A percentile compares a stretch with the other conserved stretches of the same genome.
Evolutionary conservation across 1,139 yeast genomes (phyloP).

Genomic region (Kodamaea sp.): DNA sequence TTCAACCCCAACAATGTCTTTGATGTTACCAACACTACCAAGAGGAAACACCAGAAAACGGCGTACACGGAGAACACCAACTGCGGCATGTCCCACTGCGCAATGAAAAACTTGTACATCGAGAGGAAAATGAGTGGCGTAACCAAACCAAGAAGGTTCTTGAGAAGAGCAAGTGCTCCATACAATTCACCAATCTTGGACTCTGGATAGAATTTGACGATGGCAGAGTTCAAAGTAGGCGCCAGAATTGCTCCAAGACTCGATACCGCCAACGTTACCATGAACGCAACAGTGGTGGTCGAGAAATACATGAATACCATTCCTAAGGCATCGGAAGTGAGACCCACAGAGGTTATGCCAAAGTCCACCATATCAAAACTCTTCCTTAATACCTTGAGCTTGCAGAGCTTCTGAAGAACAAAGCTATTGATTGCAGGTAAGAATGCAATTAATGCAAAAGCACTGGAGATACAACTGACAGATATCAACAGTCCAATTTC

Average conservation of each 20-base stretch:
- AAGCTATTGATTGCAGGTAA: constrained; percentile 34
- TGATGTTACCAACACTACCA: too few relatives aligned
- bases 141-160: constrained; percentile 39
- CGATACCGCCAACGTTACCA: constrained; percentile 26
- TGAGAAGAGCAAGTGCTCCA: constrained; percentile 51
- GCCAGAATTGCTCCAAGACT: constrained; percentile 46
- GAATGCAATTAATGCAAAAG: constrained; percentile 32
- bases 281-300: constrained; percentile 7
- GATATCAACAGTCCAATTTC: constrained; percentile 64
- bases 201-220: constrained; percentile 52
- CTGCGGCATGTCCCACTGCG: too few relatives aligned
- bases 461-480: constrained; percentile 47
- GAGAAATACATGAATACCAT: constrained; percentile 24
- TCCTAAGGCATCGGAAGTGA: constrained; percentile 43
- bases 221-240: constrained; percentile 51
- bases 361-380: constrained; percentile 60
- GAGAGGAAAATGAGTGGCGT: constrained; percentile 42
- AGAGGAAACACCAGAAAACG: too few relatives aligned
- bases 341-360: constrained; percentile 31
- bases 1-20: too few relatives aligned
- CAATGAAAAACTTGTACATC: constrained; percentile 29
- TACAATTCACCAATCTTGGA: constrained; percentile 53
- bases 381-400: constrained; percentile 36
- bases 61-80: too few relatives aligned
- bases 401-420: constrained; percentile 26